phyloP scores from a whole-genome alignment of 164 flowering plant genomes.

The Euptelea pleiosperma region DNA sequence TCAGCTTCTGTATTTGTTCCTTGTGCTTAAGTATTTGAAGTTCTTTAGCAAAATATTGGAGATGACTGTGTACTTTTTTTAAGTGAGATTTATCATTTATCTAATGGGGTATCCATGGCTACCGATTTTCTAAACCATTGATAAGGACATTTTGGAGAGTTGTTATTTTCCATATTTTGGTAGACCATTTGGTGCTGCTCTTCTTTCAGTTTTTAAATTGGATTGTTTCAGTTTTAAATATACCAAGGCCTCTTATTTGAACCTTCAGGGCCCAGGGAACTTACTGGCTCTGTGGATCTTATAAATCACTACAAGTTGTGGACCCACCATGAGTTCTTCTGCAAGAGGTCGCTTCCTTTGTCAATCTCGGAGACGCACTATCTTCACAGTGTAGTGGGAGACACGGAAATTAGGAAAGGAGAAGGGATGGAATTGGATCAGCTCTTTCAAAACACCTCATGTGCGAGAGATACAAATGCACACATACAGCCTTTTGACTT shows the following conservation, averaged over 20 bases:
- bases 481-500: constrained; percentile 75
- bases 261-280: constrained; percentile 68
- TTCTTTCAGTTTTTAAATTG: not conserved
- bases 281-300: constrained; percentile 85
- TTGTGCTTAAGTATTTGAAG: too few relatives aligned
- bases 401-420: constrained; percentile 80
- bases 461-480: constrained; percentile 39
- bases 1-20: not conserved
- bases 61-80: too few relatives aligned
- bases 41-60: too few relatives aligned
- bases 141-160: too few relatives aligned
- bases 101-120: too few relatives aligned
- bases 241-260: not conserved
- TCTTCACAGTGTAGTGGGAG: constrained; percentile 85
- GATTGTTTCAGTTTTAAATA: not conserved
- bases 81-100: too few relatives aligned
- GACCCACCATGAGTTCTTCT: constrained; percentile 76
- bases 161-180: too few relatives aligned
- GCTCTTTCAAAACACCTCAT: constrained; percentile 50
- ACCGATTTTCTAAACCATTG: too few relatives aligned
- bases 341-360: constrained; percentile 72
- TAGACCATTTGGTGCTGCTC: too few relatives aligned
- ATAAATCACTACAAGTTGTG: constrained; percentile 67
- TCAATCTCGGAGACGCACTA: constrained; percentile 82
- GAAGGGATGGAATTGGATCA: constrained; percentile 92